These are phyloP conservation scores for Coffea humblotiana DNA, from an alignment of 305 asterid genomes.

Conservation along the genomic window DNA sequence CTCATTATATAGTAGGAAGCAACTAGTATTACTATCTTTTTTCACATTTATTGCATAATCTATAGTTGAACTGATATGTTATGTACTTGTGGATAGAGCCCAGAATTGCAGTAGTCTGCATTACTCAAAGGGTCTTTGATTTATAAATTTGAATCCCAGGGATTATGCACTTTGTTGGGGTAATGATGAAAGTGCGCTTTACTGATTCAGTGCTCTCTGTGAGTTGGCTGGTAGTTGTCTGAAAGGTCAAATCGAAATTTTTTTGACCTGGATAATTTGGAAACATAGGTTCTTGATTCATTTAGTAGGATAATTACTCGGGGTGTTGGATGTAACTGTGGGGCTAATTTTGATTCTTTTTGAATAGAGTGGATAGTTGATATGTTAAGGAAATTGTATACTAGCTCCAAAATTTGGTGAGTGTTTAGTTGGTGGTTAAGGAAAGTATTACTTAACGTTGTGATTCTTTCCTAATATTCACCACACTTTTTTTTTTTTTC, in stretches of 20 bases:
- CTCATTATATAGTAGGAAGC: neutral
- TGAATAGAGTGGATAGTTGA: neutral
- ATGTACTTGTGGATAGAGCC: neutral
- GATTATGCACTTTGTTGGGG: neutral
- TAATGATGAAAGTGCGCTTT: neutral
- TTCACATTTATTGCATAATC: neutral
- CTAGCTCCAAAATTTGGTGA: neutral
- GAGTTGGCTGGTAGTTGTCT: neutral
- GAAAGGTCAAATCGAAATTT: neutral
- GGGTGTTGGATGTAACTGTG: neutral
- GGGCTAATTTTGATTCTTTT: neutral
- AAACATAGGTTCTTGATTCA: neutral
- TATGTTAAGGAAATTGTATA: neutral
- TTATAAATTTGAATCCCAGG: neutral
- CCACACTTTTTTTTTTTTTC: neutral
- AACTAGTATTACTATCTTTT: neutral
- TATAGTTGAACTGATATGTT: neutral
- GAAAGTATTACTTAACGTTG: neutral
- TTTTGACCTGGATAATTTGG: neutral
- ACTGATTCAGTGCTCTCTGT: neutral
- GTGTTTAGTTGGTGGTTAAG: neutral
- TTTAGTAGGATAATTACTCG: neutral
- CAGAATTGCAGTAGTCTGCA: neutral
- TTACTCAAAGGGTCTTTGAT: neutral
- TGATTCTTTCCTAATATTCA: neutral